Evolutionary conservation across 2,329 filamentous ascomycete species (phyloP).

Genomic region (Paracoccidioides brasiliensis): DNA sequence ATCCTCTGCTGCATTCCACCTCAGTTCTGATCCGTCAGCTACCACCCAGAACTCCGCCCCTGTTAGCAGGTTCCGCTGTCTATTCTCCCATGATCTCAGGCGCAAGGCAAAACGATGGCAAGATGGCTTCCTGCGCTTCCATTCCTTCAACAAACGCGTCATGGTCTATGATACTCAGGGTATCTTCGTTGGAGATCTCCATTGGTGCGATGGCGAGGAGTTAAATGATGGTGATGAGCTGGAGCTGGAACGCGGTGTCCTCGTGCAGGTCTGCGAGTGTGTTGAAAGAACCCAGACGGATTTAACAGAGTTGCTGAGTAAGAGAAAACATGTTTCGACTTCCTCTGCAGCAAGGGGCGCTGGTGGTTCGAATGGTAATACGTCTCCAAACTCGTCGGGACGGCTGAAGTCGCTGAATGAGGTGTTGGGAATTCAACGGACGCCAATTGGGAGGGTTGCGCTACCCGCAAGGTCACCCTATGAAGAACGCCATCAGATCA

Average conservation of each 20-base stretch:
- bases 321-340: slow-evolving; percentile 38
- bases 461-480: slow-evolving; percentile 51
- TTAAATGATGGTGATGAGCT: slow-evolving; percentile 73
- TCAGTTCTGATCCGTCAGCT: slow-evolving; percentile 20
- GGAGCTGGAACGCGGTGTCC: slow-evolving; percentile 58
- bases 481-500: slow-evolving; percentile 31
- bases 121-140: slow-evolving; percentile 76
- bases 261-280: slow-evolving; percentile 69
- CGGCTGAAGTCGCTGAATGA: slow-evolving; percentile 49
- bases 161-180: slow-evolving; percentile 80
- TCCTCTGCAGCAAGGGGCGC: slow-evolving; percentile 24
- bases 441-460: slow-evolving; percentile 48
- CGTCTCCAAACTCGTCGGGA: slow-evolving; percentile 21
- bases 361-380: slow-evolving; percentile 23
- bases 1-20: slow-evolving; percentile 16
- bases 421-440: slow-evolving; percentile 51
- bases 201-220: slow-evolving; percentile 59
- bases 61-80: slow-evolving; percentile 70
- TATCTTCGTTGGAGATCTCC: slow-evolving; percentile 71
- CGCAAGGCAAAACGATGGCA: slow-evolving; percentile 90
- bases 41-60: slow-evolving; percentile 52
- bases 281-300: slow-evolving; percentile 66
- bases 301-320: slow-evolving; percentile 60
- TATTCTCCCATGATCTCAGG: slow-evolving; percentile 74
- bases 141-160: slow-evolving; percentile 78